Percentiles rank a stretch among this genome's conserved stretches.
Conservation (phyloP, 192 early-diverging fungal species). For the Gamsiella multidivaricata region DNA sequence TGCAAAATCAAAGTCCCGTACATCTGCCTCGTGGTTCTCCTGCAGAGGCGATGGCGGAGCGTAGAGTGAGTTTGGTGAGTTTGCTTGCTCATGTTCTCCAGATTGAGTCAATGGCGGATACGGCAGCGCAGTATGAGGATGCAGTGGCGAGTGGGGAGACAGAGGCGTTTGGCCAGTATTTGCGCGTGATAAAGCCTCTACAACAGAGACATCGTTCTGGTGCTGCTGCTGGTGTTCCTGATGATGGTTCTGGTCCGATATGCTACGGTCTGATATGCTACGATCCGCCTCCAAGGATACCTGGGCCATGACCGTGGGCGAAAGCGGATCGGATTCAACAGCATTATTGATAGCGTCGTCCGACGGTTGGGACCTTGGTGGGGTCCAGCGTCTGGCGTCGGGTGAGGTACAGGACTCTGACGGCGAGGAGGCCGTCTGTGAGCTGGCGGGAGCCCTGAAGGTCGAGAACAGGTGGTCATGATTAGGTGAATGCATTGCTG, state of each 20-base stretch:
- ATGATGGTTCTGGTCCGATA: background rate
- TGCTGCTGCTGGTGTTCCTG: background rate
- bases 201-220: background rate
- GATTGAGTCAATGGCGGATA: background rate
- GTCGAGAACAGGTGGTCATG: slow-evolving; percentile 34
- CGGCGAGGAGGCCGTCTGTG: slow-evolving; percentile 26
- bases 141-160: slow-evolving; percentile 12
- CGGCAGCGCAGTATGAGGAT: background rate
- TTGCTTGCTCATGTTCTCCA: background rate
- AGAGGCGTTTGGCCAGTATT: background rate
- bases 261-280: background rate
- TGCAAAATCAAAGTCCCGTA: slow-evolving; percentile 2
- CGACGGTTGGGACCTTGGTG: slow-evolving; percentile 24
- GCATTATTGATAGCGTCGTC: slow-evolving; percentile 4
- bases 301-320: slow-evolving; percentile 33
- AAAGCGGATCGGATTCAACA: slow-evolving; percentile 6
- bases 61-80: background rate
- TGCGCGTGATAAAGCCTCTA: no score
- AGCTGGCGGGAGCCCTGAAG: slow-evolving; percentile 27
- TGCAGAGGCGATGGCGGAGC: background rate
- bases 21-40: background rate
- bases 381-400: slow-evolving; percentile 24
- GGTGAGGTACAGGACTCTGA: slow-evolving; percentile 35
- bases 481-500: slow-evolving; percentile 22
- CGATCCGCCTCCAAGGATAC: slow-evolving; percentile 18